Percentiles rank a stretch among this genome's conserved stretches.
Evolutionary conservation across 2,329 filamentous ascomycete genomes (phyloP).

Genomic region (Xylariales sp.): DNA sequence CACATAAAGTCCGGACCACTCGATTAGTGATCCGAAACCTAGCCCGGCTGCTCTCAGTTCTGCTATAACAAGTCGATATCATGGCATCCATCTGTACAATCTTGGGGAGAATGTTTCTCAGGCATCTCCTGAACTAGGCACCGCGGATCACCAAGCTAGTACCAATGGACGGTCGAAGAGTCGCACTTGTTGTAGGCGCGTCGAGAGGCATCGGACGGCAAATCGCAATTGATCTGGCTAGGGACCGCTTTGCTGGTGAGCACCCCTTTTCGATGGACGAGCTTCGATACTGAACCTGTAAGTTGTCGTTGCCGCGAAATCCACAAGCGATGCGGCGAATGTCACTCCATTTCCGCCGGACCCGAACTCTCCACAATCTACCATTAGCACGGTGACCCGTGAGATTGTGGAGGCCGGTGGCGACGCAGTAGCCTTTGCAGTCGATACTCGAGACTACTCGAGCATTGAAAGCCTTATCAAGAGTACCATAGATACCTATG

Average conservation of each 20-base stretch:
- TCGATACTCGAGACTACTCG: constrained; percentile 63
- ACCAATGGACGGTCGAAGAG: constrained; percentile 32
- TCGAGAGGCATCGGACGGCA: constrained; percentile 79
- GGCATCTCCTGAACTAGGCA: no score
- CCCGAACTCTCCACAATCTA: constrained; percentile 69
- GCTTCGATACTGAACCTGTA: constrained; percentile 1
- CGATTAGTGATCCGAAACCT: constrained; percentile 7
- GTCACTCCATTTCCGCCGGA: constrained; percentile 64
- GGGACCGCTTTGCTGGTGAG: constrained; percentile 64
- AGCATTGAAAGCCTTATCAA: constrained; percentile 58
- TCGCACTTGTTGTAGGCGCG: constrained; percentile 70
- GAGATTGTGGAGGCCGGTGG: constrained; percentile 66
- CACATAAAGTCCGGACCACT: not conserved
- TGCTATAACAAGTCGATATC: no score
- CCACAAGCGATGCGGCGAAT: constrained; percentile 57
- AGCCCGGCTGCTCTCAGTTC: no score
- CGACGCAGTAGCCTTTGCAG: constrained; percentile 59
- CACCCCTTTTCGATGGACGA: not conserved
- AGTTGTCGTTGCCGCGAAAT: constrained; percentile 78
- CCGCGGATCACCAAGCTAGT: no score
- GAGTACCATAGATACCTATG: constrained; percentile 51
- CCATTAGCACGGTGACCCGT: constrained; percentile 72
- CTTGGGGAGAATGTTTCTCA: no score
- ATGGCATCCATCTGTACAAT: no score
- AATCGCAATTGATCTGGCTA: constrained; percentile 71